phyloP scores from a whole-genome alignment of 768 basidiomycete genomes.

The Amylocystis lapponica region DNA sequence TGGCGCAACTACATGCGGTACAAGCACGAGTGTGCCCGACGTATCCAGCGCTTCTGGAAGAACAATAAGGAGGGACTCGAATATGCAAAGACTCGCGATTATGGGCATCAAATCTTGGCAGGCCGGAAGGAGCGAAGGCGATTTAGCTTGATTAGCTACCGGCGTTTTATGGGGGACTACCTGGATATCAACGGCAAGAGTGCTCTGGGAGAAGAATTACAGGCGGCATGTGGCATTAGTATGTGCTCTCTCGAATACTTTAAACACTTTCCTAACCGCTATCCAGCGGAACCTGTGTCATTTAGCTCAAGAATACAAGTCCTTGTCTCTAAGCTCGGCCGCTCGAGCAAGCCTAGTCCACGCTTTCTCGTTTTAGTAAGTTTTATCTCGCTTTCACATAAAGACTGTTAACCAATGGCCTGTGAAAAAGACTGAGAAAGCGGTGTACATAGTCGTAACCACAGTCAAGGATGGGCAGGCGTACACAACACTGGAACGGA shows the following conservation, averaged over 20 bases:
- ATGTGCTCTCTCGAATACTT: slow-evolving; percentile 19
- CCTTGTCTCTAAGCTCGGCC: slow-evolving; percentile 75
- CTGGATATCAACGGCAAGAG: slow-evolving; percentile 82
- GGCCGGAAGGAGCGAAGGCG: slow-evolving; percentile 90
- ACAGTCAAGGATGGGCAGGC: slow-evolving; percentile 55
- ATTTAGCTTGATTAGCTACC: slow-evolving; percentile 89
- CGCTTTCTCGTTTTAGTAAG: slow-evolving; percentile 86
- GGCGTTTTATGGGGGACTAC: slow-evolving; percentile 96
- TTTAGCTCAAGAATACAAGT: slow-evolving; percentile 83
- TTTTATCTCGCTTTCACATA: slow-evolving; percentile 10
- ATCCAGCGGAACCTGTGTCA: slow-evolving; percentile 63
- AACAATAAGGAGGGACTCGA: slow-evolving; percentile 93
- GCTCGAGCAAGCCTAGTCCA: slow-evolving; percentile 89
- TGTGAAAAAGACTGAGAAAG: slow-evolving; percentile 66
- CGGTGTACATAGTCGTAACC: slow-evolving; percentile 70
- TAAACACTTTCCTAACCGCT: background rate
- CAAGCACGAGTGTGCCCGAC: slow-evolving; percentile 89
- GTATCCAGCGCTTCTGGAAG: slow-evolving; percentile 98
- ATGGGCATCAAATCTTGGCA: slow-evolving; percentile 89
- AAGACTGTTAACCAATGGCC: background rate
- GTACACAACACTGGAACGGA: slow-evolving; percentile 68
- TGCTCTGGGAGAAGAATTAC: slow-evolving; percentile 71
- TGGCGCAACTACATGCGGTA: slow-evolving; percentile 95
- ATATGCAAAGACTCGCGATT: slow-evolving; percentile 87
- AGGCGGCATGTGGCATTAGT: slow-evolving; percentile 70